These are phyloP conservation scores for Pichia thaimueangensis DNA, from an alignment of 805 yeast species.

Conservation along the genomic window DNA sequence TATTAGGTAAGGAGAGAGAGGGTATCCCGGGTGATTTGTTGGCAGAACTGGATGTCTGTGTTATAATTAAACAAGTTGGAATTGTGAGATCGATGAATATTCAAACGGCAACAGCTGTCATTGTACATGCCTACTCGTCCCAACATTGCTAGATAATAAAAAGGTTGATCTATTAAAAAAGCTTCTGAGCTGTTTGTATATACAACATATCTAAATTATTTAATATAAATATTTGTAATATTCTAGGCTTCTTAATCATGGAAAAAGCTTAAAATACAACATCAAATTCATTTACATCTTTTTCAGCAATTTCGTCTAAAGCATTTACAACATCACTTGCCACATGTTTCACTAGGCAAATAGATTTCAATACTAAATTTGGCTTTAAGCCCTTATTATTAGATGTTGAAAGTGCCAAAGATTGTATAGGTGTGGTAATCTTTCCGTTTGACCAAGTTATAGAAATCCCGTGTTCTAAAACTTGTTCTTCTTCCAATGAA, in stretches of 20 bases:
- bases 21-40: conserved; percentile 86
- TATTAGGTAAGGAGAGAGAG: conserved; percentile 82
- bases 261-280: conserved; percentile 18
- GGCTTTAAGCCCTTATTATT: conserved; percentile 52
- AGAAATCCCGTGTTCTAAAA: conserved; percentile 76
- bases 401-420: conserved; percentile 50
- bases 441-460: conserved; percentile 64
- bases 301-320: conserved; percentile 42
- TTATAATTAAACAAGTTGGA: conserved; percentile 89
- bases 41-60: conserved; percentile 76
- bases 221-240: no score
- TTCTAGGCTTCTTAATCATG: no score
- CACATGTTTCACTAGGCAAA: conserved; percentile 50
- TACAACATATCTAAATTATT: not conserved
- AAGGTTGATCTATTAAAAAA: not conserved
- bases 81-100: conserved; percentile 93
- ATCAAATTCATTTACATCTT: conserved; percentile 30
- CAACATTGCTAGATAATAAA: conserved; percentile 45
- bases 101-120: conserved; percentile 93
- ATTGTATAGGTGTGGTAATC: conserved; percentile 66
- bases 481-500: conserved; percentile 80
- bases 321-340: conserved; percentile 61
- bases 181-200: no score
- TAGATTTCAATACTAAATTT: conserved; percentile 42
- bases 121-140: conserved; percentile 81